phyloP scores from a whole-genome alignment of 2,329 filamentous ascomycete genomes.

The Domatiomyces globalis region DNA sequence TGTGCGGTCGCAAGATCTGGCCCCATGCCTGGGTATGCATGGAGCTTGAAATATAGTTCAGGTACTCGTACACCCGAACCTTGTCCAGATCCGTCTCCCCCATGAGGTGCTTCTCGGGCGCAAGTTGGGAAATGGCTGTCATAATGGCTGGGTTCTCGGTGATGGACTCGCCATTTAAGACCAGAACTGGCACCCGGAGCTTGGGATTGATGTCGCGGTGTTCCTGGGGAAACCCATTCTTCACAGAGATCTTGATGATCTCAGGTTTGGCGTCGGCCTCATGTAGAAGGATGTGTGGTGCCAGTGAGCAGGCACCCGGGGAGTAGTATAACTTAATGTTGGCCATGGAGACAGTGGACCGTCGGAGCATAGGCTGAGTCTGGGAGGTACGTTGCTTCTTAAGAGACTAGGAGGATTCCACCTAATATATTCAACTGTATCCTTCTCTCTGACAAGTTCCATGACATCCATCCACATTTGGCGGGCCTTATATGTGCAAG shows the following conservation, averaged over 20 bases:
- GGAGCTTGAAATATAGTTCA: constrained; percentile 23
- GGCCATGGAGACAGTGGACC: constrained; percentile 6
- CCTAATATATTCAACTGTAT: too few relatives aligned
- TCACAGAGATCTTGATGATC: constrained; percentile 10
- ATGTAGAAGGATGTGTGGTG: constrained; percentile 22
- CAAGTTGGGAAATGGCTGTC: constrained; percentile 22
- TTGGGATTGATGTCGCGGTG: constrained; percentile 22
- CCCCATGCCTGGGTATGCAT: constrained; percentile 21
- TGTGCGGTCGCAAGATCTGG: constrained; percentile 16
- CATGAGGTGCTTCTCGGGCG: constrained; percentile 18
- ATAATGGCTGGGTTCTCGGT: constrained; percentile 24
- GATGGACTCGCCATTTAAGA: constrained; percentile 19
- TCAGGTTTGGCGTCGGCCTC: constrained; percentile 16
- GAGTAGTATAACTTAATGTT: constrained; percentile 20
- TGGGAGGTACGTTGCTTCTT: too few relatives aligned
- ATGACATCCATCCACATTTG: not conserved
- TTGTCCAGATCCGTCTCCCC: constrained; percentile 21
- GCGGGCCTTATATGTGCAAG: too few relatives aligned
- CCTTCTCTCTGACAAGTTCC: too few relatives aligned
- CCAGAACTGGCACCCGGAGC: constrained; percentile 21
- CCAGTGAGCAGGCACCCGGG: constrained; percentile 21
- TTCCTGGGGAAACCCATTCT: constrained; percentile 7
- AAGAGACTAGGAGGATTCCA: too few relatives aligned
- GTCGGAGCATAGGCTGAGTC: too few relatives aligned
- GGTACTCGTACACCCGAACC: constrained; percentile 24